phyloP scores from a whole-genome alignment of 2,329 filamentous ascomycete species.

The Dactylellina haptotyla region DNA sequence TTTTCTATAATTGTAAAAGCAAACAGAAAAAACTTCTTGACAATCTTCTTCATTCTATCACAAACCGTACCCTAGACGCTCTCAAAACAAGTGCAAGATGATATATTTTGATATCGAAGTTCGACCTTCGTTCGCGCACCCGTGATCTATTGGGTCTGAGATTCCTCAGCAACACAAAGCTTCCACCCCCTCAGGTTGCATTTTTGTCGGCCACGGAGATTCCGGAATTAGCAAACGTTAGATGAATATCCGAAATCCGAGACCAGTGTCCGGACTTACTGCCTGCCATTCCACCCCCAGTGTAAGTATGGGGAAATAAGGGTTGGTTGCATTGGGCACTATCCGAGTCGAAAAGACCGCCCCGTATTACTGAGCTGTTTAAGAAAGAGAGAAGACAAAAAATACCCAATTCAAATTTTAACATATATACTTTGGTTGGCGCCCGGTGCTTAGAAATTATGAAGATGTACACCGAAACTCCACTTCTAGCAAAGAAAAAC shows the following conservation, averaged over 20 bases:
- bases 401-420: too few relatives aligned
- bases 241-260: slow-evolving; percentile 38
- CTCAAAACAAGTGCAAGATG: too few relatives aligned
- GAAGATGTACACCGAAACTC: background rate
- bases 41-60: too few relatives aligned
- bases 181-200: background rate
- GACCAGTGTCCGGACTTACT: slow-evolving; percentile 27
- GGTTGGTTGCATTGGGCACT: slow-evolving; percentile 19
- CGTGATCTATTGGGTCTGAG: too few relatives aligned
- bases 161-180: slow-evolving; percentile 3
- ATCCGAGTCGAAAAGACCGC: background rate
- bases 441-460: slow-evolving; percentile 21
- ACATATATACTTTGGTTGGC: too few relatives aligned
- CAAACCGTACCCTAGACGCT: too few relatives aligned
- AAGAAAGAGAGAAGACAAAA: too few relatives aligned
- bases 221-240: slow-evolving; percentile 25
- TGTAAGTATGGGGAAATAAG: background rate
- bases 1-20: too few relatives aligned
- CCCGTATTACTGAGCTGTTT: slow-evolving; percentile 12
- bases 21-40: too few relatives aligned
- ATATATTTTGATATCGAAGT: too few relatives aligned
- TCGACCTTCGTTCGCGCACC: too few relatives aligned
- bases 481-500: too few relatives aligned
- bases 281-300: background rate
- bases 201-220: slow-evolving; percentile 34